A percentile compares a stretch with the other conserved stretches of the same genome.
Evolutionary conservation across 2,329 filamentous ascomycete species (phyloP).

Genomic region (Triangularia setosa): DNA sequence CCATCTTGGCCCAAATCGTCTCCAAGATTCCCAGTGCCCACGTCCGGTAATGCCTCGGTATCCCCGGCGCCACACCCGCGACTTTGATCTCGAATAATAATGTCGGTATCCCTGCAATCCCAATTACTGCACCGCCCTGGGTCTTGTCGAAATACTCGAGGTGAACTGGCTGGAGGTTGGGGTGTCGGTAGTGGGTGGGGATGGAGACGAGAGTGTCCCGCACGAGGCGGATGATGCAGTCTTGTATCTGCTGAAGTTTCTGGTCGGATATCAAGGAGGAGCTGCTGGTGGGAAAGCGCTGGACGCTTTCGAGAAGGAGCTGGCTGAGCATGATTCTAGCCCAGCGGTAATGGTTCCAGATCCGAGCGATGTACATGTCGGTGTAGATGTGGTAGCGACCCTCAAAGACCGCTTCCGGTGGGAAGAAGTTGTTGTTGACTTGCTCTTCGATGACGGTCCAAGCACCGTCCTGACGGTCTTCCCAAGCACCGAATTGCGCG

Average conservation of each 20-base stretch:
- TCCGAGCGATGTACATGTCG: constrained; percentile 49
- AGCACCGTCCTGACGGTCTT: constrained; percentile 28
- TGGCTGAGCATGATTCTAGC: constrained; percentile 52
- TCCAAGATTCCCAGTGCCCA: constrained; percentile 45
- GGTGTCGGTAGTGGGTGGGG: constrained; percentile 51
- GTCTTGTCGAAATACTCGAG: constrained; percentile 33
- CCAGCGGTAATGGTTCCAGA: constrained; percentile 60
- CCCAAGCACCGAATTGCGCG: constrained; percentile 37
- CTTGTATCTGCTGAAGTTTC: constrained; percentile 32
- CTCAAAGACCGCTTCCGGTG: constrained; percentile 44
- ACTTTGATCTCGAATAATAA: constrained; percentile 47
- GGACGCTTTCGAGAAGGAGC: constrained; percentile 41
- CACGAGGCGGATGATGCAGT: constrained; percentile 37
- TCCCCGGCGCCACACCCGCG: constrained; percentile 45
- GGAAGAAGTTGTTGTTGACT: constrained; percentile 29
- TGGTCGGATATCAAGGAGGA: constrained; percentile 29
- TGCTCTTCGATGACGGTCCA: constrained; percentile 38
- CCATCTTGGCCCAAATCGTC: constrained; percentile 48
- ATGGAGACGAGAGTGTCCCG: constrained; percentile 44
- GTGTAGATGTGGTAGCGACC: constrained; percentile 53
- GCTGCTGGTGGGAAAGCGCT: constrained; percentile 38
- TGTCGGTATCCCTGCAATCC: constrained; percentile 45
- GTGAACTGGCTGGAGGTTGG: constrained; percentile 32
- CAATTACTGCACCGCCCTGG: constrained; percentile 38
- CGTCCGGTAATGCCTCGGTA: constrained; percentile 39